A percentile compares a stretch with the other conserved stretches of the same genome.
phyloP scores from a whole-genome alignment of 139 green algal species.

The Chlorella ohadii region DNA sequence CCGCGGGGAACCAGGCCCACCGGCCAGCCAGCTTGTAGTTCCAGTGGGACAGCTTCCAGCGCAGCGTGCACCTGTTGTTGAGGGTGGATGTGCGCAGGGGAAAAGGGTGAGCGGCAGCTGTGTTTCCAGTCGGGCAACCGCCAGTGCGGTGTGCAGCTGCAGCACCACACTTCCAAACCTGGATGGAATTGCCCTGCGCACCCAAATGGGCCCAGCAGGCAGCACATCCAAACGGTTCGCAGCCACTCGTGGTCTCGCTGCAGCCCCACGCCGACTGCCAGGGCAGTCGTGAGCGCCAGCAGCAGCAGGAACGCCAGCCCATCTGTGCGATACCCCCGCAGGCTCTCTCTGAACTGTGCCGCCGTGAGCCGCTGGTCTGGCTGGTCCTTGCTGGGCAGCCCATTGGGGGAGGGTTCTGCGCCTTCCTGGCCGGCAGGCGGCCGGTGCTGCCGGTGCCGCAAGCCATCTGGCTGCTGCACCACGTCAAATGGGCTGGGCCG shows the following conservation, averaged over 20 bases:
- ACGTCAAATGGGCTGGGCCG: not conserved
- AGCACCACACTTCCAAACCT: too few relatives aligned
- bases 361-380: not conserved
- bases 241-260: constrained; percentile 38
- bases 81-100: not conserved
- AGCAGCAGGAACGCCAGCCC: constrained; percentile 22
- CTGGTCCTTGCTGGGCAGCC: not conserved
- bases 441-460: not conserved
- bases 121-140: too few relatives aligned
- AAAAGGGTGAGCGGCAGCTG: too few relatives aligned
- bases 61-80: constrained; percentile 46
- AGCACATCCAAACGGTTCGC: constrained; percentile 31
- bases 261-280: constrained; percentile 20
- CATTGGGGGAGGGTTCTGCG: too few relatives aligned
- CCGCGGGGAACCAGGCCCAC: constrained; percentile 72
- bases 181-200: constrained; percentile 5
- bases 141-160: too few relatives aligned
- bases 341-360: not conserved
- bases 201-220: constrained; percentile 56
- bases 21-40: constrained; percentile 56
- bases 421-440: too few relatives aligned
- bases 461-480: not conserved
- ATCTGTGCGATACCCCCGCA: constrained; percentile 32
- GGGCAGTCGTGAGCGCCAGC: constrained; percentile 11
- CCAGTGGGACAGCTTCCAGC: constrained; percentile 70